phyloP scores from a whole-genome alignment of 805 yeast species.

The Sugiyamaella mastotermitis region DNA sequence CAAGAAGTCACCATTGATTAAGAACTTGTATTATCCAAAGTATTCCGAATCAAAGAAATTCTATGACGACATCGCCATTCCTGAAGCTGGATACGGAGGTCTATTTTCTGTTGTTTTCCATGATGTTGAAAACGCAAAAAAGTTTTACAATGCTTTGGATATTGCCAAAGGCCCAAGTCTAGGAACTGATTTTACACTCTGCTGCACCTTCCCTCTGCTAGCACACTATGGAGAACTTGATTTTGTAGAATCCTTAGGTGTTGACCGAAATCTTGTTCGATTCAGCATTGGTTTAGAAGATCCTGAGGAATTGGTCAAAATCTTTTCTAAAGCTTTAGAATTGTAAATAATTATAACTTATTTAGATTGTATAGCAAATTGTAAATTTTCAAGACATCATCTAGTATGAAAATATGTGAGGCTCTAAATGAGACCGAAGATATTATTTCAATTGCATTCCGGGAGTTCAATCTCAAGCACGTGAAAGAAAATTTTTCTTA shows the following conservation, averaged over 20 bases:
- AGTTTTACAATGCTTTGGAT: conserved; percentile 64
- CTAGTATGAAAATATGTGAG: too few species aligned
- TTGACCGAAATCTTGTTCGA: conserved; percentile 70
- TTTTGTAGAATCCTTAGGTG: conserved; percentile 74
- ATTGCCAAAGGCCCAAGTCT: conserved; percentile 85
- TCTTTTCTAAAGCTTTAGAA: conserved; percentile 47
- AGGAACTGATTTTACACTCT: conserved; percentile 84
- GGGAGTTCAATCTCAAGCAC: too few species aligned
- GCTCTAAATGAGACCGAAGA: too few species aligned
- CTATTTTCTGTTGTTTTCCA: conserved; percentile 68
- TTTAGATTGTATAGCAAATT: neutral
- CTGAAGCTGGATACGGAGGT: conserved; percentile 83
- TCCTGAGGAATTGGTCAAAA: conserved; percentile 45
- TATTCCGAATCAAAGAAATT: conserved; percentile 45
- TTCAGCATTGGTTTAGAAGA: conserved; percentile 84
- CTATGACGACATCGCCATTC: conserved; percentile 65
- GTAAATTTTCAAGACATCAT: neutral
- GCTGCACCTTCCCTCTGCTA: conserved; percentile 81
- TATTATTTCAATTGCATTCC: too few species aligned
- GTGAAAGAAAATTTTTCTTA: too few species aligned
- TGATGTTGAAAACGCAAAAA: conserved; percentile 54
- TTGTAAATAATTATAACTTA: neutral
- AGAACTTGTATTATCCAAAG: conserved; percentile 67
- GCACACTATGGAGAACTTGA: conserved; percentile 82
- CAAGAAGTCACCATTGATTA: conserved; percentile 39